phyloP scores from a whole-genome alignment of 2,329 filamentous ascomycete genomes.

The Talaromyces sp. region DNA sequence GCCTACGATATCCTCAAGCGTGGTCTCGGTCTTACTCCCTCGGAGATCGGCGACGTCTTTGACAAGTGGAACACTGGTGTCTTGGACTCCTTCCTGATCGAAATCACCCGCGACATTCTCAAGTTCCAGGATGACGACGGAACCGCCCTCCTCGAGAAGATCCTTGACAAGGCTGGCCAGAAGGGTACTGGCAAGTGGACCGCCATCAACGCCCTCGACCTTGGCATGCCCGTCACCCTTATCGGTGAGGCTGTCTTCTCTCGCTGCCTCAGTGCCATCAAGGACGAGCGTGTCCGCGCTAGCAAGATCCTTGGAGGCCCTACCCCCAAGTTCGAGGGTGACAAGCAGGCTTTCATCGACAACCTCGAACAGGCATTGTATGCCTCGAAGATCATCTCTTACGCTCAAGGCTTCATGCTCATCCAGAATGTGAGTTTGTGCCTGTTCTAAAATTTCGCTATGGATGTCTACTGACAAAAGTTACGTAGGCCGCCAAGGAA shows the following conservation, averaged over 20 bases:
- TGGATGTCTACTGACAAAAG: conserved; percentile 17
- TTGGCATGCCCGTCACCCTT: conserved; percentile 96
- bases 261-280: conserved; percentile 89
- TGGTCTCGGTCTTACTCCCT: conserved; percentile 77
- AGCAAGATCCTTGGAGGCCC: conserved; percentile 74
- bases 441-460: conserved; percentile 3
- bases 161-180: conserved; percentile 95
- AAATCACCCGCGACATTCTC: conserved; percentile 98
- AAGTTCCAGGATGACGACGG: conserved; percentile 97
- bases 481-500: conserved; percentile 75
- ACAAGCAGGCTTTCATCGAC: conserved; percentile 89
- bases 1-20: conserved; percentile 99
- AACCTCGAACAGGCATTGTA: conserved; percentile 99
- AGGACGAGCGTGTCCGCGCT: conserved; percentile 83
- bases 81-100: conserved; percentile 96
- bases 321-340: conserved; percentile 72
- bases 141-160: conserved; percentile 91
- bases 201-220: conserved; percentile 95
- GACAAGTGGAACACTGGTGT: conserved; percentile 98
- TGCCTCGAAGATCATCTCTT: conserved; percentile 99
- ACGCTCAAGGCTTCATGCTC: conserved; percentile 99
- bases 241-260: conserved; percentile 96
- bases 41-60: conserved; percentile 95
- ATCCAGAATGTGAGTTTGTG: conserved; percentile 77
- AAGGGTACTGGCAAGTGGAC: conserved; percentile 99